Evolutionary conservation across 202 grass and related monocot genomes (phyloP), one percentile per base, ranked within the genome.

Genomic region (Elaeis oleifera): DNA sequence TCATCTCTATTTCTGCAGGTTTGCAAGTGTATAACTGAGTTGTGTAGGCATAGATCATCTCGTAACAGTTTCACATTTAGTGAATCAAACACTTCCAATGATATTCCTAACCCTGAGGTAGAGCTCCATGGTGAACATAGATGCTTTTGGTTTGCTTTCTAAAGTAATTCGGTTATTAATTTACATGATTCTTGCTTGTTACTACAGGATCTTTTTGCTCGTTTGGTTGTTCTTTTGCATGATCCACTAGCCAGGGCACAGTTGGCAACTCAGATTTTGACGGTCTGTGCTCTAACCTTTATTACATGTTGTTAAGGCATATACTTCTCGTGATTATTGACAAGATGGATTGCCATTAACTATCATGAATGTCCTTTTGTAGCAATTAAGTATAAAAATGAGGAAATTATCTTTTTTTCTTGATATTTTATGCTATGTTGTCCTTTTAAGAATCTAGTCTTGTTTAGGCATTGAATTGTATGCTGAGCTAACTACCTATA

Each of bases 1-100:
- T 44, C 36, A 44, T 14, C 8, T 44, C 36, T 58, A 59, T 65
- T 64, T 79, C 29, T 85, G 69, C 84, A 96, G 91, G 84, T 96
- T 62, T 96, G 91, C 74, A 96, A 82, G 87, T 90, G 91, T 80
- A 85, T 96, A 85, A 90, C 87, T 78, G 91, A 96, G 63, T 71
- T 96, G 57, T 84, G 87, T 59, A 88, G 91, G 74, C 81, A 83
- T 78, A 96, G 83, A 55, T 71, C 76, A 50, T 84, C 77, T 21
- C 91, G 88, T 21, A 62, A 87, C 72, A 85, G 79, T 65, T 73
- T 74, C 36, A 50, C 85, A 44, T 72, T 76, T 78, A 80, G 73
- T 81, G 87, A 96, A 74, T 70, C 89, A 55, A 96, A 88, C 63
- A 70, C 81, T 32, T 78, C 74, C 16, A 86, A 84, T 57, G 91